Evolutionary conservation across 371 early-diverging fungal genomes (phyloP), one percentile per base, ranked within the genome.

Genomic region (Encephalitozoon romaleae): DNA sequence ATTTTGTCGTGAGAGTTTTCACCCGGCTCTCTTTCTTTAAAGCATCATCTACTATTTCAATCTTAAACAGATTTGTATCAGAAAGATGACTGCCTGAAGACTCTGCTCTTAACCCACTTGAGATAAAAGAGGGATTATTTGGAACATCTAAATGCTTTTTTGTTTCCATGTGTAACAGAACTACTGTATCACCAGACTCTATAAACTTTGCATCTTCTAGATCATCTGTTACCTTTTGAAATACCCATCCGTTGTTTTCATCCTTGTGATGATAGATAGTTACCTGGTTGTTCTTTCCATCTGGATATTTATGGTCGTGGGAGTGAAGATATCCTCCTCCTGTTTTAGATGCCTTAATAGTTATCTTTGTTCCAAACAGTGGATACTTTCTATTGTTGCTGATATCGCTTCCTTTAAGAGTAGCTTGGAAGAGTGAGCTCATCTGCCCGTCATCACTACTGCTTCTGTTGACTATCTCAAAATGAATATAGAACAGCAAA

Each of bases 241-340:
- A 70, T 23, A 68, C 78, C 93, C 95, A 99, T 66, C 93, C 87
- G 84, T 99, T 98, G 86, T 99, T 99, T 64, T 80, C 78, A 85
- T 98, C 98, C 80, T 92, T 93, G 85, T 96, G 94, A 66, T 90
- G 90, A 83, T 99, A 99, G 66, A 91, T 90, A 0, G 99, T 97
- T n/a, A 98, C 89, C 79, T 97, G 95, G 81, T 51, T 66, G 9
- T 28, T 51, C 0, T 26, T 25, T 5, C 92, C 94, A 43, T 88
- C 88, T 4, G 98, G 98, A 79, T 90, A 99, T 9, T 86, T 87
- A 83, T 95, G 92, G 15, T 89, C 82, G 83, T 99, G 99, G 5
- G 98, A 97, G 85, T 99, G 99, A 49, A 99, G 88, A 51, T 82
- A 72, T 6, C 96, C 98, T 39, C 92, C 94, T n/a, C 93, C 94